These are phyloP conservation scores for Septoria petroselini DNA, from an alignment of 2,329 filamentous ascomycete genomes.

Conservation along the genomic window DNA sequence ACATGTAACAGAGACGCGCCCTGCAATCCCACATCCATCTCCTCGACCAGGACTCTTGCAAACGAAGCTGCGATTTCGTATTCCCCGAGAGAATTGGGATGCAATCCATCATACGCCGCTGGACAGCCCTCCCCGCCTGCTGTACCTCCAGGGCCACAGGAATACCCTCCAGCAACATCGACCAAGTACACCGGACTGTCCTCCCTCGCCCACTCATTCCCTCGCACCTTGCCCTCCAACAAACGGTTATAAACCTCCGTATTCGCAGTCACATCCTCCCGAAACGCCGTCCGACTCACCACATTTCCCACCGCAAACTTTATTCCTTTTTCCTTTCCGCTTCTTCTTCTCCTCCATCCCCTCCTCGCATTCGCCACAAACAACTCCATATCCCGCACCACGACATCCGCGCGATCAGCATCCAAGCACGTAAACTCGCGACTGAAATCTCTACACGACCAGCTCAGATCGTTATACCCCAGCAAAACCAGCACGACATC, in stretches of 20 bases:
- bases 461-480: constrained; percentile 30
- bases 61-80: constrained; percentile 46
- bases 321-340: too few species aligned
- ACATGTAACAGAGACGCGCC: neutral
- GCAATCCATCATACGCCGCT: constrained; percentile 43
- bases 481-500: constrained; percentile 32
- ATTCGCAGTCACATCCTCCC: constrained; percentile 22
- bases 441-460: constrained; percentile 14
- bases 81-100: constrained; percentile 44
- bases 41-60: constrained; percentile 17
- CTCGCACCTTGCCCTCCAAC: constrained; percentile 23
- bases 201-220: constrained; percentile 30
- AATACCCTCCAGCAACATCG: constrained; percentile 31
- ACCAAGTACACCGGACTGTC: constrained; percentile 39
- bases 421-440: too few species aligned
- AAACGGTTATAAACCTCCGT: constrained; percentile 25
- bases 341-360: too few species aligned
- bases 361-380: constrained; percentile 37
- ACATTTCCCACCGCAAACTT: constrained; percentile 26
- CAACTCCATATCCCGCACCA: constrained; percentile 23
- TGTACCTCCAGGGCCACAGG: constrained; percentile 35
- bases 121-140: too few species aligned
- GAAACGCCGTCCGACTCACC: constrained; percentile 20
- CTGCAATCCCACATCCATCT: neutral
- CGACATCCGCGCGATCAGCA: constrained; percentile 14